Conservation (phyloP, 495 filamentous ascomycete species). For the Aspergillus homomorphus region DNA sequence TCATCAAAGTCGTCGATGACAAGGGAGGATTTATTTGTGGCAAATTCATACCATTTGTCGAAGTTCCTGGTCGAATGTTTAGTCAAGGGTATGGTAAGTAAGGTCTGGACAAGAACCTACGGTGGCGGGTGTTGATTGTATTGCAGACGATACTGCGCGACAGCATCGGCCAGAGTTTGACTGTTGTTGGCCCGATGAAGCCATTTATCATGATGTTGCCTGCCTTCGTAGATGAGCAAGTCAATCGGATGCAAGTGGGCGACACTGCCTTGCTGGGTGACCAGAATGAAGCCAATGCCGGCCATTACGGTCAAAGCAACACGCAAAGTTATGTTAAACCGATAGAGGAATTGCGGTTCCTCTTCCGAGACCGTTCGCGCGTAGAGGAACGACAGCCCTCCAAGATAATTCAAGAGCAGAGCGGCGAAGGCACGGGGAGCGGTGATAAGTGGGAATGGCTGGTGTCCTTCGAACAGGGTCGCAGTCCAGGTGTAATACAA, state of each 20-base stretch:
- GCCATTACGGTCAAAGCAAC: constrained; percentile 26
- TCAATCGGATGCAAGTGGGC: constrained; percentile 47
- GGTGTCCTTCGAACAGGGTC: constrained; percentile 27
- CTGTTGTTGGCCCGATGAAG: constrained; percentile 35
- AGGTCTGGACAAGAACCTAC: constrained; percentile 12
- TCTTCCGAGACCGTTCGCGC: constrained; percentile 29
- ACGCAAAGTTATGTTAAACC: constrained; percentile 31
- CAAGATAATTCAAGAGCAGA: constrained; percentile 18
- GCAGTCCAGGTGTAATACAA: constrained; percentile 29
- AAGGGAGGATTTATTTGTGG: constrained; percentile 56
- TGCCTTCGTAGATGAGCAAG: constrained; percentile 41
- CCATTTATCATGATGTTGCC: constrained; percentile 35
- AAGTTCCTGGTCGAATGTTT: constrained; percentile 33
- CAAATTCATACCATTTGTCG: constrained; percentile 70
- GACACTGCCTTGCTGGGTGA: constrained; percentile 28
- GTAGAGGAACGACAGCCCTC: constrained; percentile 29
- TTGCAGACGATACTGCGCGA: constrained; percentile 39
- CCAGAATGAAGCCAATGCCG: constrained; percentile 28
- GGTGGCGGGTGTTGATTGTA: constrained; percentile 51
- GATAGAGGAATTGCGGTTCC: constrained; percentile 30
- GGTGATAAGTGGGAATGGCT: constrained; percentile 34
- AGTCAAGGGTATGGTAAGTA: constrained; percentile 5
- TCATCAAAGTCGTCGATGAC: constrained; percentile 75
- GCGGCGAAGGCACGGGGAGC: constrained; percentile 20
- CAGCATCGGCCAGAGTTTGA: constrained; percentile 36